Conservation (phyloP, 2,329 filamentous ascomycete species). For the Zasmidium citrigriseum region DNA sequence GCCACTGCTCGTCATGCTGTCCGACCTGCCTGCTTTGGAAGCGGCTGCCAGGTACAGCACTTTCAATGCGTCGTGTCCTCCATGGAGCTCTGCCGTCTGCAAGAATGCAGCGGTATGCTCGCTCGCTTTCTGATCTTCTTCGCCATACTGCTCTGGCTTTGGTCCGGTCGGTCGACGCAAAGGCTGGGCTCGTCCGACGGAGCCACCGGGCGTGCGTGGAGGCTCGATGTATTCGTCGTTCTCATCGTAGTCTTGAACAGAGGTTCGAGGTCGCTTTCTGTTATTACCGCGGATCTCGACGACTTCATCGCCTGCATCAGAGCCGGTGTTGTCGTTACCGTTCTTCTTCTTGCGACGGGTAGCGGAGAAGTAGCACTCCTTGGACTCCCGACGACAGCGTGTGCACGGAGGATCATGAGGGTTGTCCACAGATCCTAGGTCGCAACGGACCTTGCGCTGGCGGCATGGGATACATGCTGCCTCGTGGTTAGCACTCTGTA, state of each 20-base stretch:
- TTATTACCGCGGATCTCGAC: constrained; percentile 74
- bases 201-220: constrained; percentile 67
- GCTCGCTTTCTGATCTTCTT: constrained; percentile 60
- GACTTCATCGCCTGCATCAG: constrained; percentile 44
- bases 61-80: constrained; percentile 89
- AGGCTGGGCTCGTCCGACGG: constrained; percentile 65
- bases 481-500: constrained; percentile 10
- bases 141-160: constrained; percentile 38
- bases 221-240: constrained; percentile 56
- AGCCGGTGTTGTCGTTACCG: constrained; percentile 44
- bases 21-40: constrained; percentile 44
- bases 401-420: constrained; percentile 92
- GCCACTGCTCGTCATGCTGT: constrained; percentile 41
- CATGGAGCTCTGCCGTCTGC: constrained; percentile 72
- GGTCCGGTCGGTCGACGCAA: constrained; percentile 60
- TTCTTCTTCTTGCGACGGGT: constrained; percentile 89
- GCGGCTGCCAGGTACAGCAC: constrained; percentile 81
- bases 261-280: constrained; percentile 61
- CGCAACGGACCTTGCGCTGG: constrained; percentile 59
- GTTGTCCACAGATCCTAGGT: constrained; percentile 77
- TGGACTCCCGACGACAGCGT: constrained; percentile 89
- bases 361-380: constrained; percentile 95
- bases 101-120: constrained; percentile 62
- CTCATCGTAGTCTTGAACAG: constrained; percentile 39
- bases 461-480: constrained; percentile 57